Percentiles rank a stretch among this genome's conserved stretches.
Evolutionary conservation across 371 early-diverging fungal species (phyloP).

Genomic region (Umbelopsis sp.): DNA sequence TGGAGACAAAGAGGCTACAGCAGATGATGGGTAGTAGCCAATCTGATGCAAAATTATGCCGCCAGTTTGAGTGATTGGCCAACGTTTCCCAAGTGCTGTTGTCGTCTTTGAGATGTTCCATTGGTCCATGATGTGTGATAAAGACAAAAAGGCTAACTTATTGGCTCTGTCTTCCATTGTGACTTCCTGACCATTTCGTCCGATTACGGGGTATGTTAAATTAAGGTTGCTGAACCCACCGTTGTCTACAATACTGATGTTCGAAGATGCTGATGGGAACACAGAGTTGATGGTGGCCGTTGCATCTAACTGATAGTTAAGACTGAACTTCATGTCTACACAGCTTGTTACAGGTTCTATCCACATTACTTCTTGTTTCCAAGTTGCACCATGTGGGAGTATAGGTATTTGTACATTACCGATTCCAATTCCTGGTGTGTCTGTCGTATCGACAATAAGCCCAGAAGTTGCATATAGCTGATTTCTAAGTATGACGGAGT

Average conservation of each 20-base stretch:
- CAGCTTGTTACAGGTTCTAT: not conserved
- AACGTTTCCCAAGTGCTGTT: not conserved
- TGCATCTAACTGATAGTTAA: not conserved
- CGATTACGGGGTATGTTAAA: not conserved
- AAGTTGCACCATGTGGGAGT: conserved; percentile 7
- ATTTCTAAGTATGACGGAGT: not conserved
- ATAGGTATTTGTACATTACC: not conserved
- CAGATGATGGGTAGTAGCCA: not conserved
- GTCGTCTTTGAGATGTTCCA: not conserved
- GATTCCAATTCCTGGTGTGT: conserved; percentile 7
- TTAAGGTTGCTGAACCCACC: not conserved
- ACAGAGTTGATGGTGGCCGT: not conserved
- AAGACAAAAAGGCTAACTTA: not conserved
- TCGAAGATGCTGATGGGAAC: not conserved
- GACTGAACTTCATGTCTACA: not conserved
- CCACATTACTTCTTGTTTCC: conserved; percentile 5
- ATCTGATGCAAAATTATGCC: not conserved
- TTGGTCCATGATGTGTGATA: not conserved
- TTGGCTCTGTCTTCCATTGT: conserved; percentile 7
- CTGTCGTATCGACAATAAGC: conserved; percentile 1
- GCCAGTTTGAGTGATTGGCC: not conserved
- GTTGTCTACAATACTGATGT: not conserved
- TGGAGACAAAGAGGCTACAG: not conserved
- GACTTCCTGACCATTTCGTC: not conserved
- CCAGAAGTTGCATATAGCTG: not conserved